Percentiles rank a stretch among this genome's conserved stretches.
Conservation (phyloP, 495 filamentous ascomycete species). For the Podospora sp. region DNA sequence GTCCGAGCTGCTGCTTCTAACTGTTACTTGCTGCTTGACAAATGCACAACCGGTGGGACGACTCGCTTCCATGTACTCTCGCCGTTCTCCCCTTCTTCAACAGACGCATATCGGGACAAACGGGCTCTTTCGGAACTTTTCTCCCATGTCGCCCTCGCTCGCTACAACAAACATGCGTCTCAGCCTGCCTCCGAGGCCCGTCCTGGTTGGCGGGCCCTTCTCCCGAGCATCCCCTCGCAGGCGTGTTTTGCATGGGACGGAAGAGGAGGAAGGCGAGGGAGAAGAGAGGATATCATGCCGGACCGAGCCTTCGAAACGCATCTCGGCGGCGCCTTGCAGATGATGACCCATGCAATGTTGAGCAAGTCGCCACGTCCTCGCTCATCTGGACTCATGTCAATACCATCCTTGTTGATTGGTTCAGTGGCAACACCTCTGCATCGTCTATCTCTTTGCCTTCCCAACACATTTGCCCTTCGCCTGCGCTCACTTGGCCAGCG, state of each 20-base stretch:
- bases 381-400: neutral
- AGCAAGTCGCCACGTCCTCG: constrained; percentile 19
- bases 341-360: constrained; percentile 12
- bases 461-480: neutral
- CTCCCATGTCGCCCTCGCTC: neutral
- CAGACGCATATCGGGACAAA: neutral
- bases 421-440: neutral
- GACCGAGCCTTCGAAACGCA: constrained; percentile 21
- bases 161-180: neutral
- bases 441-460: neutral
- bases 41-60: neutral
- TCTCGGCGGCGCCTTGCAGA: constrained; percentile 17
- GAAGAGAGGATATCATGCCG: neutral
- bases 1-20: neutral
- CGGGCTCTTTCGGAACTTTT: constrained; percentile 10
- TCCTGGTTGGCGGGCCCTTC: constrained; percentile 15
- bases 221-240: neutral
- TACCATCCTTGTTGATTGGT: neutral
- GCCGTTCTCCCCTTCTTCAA: neutral
- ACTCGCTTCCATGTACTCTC: constrained; percentile 14
- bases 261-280: neutral
- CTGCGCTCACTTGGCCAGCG: neutral
- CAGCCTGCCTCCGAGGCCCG: constrained; percentile 1
- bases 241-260: neutral
- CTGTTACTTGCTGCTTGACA: neutral